Percentiles rank a stretch among this genome's conserved stretches.
phyloP scores from a whole-genome alignment of 331 rosid genomes.

The Rhamnella rubrinervis region DNA sequence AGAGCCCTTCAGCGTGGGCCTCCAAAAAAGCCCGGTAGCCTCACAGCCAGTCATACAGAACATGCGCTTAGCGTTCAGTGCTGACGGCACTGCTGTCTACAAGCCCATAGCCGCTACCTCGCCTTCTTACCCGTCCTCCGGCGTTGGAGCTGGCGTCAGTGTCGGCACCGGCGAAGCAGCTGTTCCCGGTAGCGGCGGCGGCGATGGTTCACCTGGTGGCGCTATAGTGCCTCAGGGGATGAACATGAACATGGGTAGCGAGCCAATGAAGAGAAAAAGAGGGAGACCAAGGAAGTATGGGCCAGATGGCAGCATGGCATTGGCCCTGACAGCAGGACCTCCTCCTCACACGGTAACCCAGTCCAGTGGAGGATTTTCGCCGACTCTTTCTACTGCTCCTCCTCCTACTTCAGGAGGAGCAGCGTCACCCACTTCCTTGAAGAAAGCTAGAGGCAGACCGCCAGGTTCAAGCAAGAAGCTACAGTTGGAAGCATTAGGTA shows the following conservation, averaged over 20 bases:
- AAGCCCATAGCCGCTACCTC: constrained; percentile 35
- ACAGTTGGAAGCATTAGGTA: constrained; percentile 43
- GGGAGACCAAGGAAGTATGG: constrained; percentile 86
- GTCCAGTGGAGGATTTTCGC: constrained; percentile 39
- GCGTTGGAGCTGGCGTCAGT: neutral
- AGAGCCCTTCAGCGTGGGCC: constrained; percentile 44
- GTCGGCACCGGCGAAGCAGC: neutral
- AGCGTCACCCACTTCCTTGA: constrained; percentile 31
- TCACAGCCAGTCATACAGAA: constrained; percentile 31
- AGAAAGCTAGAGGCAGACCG: constrained; percentile 80
- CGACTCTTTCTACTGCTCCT: constrained; percentile 16
- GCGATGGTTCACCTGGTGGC: constrained; percentile 25
- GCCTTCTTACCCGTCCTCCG: constrained; percentile 34
- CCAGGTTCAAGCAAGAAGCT: constrained; percentile 62
- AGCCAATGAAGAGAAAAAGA: constrained; percentile 58
- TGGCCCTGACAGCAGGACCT: constrained; percentile 28
- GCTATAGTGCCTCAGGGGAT: constrained; percentile 25
- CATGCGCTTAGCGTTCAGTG: constrained; percentile 42
- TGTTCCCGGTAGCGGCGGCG: neutral
- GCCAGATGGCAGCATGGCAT: constrained; percentile 52
- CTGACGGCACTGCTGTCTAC: constrained; percentile 40
- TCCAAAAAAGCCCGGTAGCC: constrained; percentile 30
- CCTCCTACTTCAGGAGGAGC: constrained; percentile 25
- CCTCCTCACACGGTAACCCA: constrained; percentile 23
- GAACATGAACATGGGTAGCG: constrained; percentile 30